Evolutionary conservation across 2,329 filamentous ascomycete genomes (phyloP), one percentile per base, ranked within the genome.

Genomic region (Aspergillus amoenus): DNA sequence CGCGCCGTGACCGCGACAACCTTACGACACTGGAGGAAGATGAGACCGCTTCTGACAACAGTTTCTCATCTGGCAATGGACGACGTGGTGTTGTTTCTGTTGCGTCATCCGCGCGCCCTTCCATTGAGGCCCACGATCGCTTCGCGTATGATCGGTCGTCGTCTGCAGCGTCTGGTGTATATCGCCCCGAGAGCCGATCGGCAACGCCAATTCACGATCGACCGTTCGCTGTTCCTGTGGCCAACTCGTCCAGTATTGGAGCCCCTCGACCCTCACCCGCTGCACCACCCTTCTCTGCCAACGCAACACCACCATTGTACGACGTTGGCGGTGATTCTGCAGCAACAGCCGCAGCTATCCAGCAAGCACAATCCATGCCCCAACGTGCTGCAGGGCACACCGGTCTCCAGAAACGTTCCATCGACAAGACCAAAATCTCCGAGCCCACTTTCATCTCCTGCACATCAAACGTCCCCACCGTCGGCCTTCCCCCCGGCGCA

Each of bases 371-470:
- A 53, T 40, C 58, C 6, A 42, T 64, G n/a, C 61, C 69, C 21
- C 68, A 70, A 53, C 72, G 72, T 61, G 65, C 68, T 12, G 61
- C 68, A 27, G 66, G 68, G 7, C 62, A 68, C 32, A 59, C 59
- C 53, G 61, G 66, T 54, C 69, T 75, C 5, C 79, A 83, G 39
- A 87, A 86, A 74, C 81, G 82, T 64, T 78, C 80, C 0, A 77
- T 88, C 47, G 81, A 81, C 60, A 88, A 88, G 70, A 75, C 78
- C 12, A 81, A 83, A 56, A 88, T 88, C 49, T 86, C 84, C 2
- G 85, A 88, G 64, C 85, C 85, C 0, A 78, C 74, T 3, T 76
- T 79, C 48, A 67, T 80, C 9, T 79, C 77, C 4, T 75, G 78
- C 9, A 87, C 84, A 4, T 84, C 82, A 2, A 82, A 82, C 44